Conservation (phyloP, 345 rosid genomes). For the Conringia planisiliqua region DNA sequence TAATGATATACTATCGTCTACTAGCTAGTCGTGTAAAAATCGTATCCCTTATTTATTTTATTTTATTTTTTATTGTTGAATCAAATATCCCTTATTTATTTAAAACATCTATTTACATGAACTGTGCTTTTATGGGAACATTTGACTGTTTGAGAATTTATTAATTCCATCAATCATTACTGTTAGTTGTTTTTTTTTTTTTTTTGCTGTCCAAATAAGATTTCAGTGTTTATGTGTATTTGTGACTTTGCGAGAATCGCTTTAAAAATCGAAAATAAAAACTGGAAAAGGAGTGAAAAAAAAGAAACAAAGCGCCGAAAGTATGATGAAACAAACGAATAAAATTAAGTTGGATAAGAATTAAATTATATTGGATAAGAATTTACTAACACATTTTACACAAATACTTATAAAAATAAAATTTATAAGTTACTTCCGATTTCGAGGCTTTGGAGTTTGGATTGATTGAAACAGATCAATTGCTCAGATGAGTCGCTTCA, state of each 20-base stretch:
- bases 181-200: neutral
- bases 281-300: neutral
- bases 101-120: no score
- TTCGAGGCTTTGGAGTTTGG: neutral
- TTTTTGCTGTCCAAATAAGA: neutral
- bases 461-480: constrained; percentile 40
- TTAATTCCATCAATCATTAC: neutral
- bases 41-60: neutral
- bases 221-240: neutral
- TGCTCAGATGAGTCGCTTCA: constrained; percentile 58
- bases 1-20: no score
- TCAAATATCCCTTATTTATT: no score
- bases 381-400: no score
- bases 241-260: neutral
- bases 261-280: neutral
- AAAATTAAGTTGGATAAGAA: no score
- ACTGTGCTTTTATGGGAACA: neutral
- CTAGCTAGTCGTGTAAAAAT: neutral
- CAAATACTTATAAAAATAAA: no score
- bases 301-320: neutral
- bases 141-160: neutral
- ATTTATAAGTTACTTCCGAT: no score
- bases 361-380: no score
- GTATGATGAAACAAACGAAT: neutral
- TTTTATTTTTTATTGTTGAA: no score